phyloP scores from a whole-genome alignment of 495 filamentous ascomycete genomes.

The Aspergillus cavernicola region DNA sequence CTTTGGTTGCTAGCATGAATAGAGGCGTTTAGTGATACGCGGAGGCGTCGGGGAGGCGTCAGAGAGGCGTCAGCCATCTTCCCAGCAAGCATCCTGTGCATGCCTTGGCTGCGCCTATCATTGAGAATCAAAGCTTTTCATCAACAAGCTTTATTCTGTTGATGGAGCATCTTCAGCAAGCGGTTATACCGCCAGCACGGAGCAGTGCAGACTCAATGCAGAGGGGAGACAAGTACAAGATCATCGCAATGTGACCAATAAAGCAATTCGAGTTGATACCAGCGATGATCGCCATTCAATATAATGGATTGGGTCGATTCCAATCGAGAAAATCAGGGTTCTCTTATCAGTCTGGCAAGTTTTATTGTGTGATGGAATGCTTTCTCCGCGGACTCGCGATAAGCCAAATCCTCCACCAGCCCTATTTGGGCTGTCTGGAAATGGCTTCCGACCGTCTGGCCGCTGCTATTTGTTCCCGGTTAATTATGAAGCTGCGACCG shows the following conservation, averaged over 20 bases:
- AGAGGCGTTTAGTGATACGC: too few relatives aligned
- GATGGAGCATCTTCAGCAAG: neutral
- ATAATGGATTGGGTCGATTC: neutral
- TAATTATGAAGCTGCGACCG: too few relatives aligned
- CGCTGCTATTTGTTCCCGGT: too few relatives aligned
- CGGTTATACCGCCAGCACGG: too few relatives aligned
- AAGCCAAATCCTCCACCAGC: neutral
- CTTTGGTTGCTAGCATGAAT: too few relatives aligned
- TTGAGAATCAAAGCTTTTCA: neutral
- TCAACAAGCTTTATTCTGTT: conserved; percentile 2
- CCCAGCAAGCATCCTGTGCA: neutral
- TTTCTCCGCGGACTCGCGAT: conserved; percentile 1
- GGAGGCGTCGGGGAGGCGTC: too few relatives aligned
- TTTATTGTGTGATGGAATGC: neutral
- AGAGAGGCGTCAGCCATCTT: neutral
- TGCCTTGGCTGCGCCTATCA: neutral
- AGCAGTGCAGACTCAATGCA: too few relatives aligned
- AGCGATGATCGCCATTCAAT: neutral
- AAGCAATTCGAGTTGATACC: neutral
- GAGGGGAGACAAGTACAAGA: neutral
- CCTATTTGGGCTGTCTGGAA: too few relatives aligned
- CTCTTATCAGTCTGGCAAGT: neutral
- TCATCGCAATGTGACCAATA: neutral
- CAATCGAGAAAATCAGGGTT: neutral
- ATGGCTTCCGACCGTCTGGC: too few relatives aligned